Conservation (phyloP, 129 eudicot species). For the Gnaphalium uliginosum region DNA sequence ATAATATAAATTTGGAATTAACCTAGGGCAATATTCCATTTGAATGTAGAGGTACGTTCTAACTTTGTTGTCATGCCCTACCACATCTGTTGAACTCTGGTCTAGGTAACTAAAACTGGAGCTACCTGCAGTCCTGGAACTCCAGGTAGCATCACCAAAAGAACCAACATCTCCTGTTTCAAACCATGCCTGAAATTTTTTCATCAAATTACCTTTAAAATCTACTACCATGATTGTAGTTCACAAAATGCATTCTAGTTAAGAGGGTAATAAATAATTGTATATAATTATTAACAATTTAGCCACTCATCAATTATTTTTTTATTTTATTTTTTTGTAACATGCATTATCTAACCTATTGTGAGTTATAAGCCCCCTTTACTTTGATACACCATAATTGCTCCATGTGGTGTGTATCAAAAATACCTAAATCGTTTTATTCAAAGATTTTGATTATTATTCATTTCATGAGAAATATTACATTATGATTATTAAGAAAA, state of each 20-base stretch:
- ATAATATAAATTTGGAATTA: conserved; percentile 1
- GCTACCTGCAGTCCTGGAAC: conserved; percentile 69
- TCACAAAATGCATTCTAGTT: no score
- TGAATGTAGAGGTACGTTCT: conserved; percentile 91
- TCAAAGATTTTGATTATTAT: neutral
- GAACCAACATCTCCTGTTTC: conserved; percentile 73
- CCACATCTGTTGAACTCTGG: conserved; percentile 47
- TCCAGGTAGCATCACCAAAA: conserved; percentile 46
- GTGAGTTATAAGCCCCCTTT: neutral
- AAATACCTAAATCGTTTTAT: neutral
- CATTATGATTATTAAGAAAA: neutral
- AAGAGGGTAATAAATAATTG: no score
- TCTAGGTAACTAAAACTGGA: conserved; percentile 60
- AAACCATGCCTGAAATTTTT: conserved; percentile 88
- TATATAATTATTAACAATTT: no score
- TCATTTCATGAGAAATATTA: neutral
- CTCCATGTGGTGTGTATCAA: neutral
- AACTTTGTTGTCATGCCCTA: conserved; percentile 54
- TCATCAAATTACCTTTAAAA: conserved; percentile 25
- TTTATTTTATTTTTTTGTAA: neutral
- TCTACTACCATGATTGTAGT: neutral
- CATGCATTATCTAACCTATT: neutral
- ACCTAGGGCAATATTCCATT: conserved; percentile 99
- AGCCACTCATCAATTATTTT: neutral
- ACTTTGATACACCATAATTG: neutral